These are phyloP conservation scores for Tolypocladium nubicola DNA, from an alignment of 2,329 filamentous ascomycete genomes.

Conservation along the genomic window DNA sequence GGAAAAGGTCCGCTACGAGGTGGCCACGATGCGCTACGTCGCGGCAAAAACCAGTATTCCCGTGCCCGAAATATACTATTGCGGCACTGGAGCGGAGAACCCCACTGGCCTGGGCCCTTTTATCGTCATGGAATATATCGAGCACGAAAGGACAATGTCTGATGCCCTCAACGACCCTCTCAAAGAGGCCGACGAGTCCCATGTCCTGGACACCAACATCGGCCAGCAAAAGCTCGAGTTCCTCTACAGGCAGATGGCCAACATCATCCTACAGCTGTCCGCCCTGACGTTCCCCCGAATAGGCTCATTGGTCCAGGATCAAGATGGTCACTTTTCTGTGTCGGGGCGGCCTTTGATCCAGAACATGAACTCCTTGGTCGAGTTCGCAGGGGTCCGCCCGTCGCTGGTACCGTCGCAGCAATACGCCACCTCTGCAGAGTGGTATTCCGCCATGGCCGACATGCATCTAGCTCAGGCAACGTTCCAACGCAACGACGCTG, in stretches of 20 bases:
- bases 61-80: conserved; percentile 20
- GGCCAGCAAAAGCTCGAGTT: conserved; percentile 17
- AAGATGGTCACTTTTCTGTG: conserved; percentile 14
- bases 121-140: conserved; percentile 26
- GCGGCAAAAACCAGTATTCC: conserved; percentile 21
- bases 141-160: conserved; percentile 19
- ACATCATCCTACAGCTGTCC: conserved; percentile 29
- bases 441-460: conserved; percentile 22
- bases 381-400: conserved; percentile 10
- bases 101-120: conserved; percentile 22
- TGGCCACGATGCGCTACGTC: conserved; percentile 21
- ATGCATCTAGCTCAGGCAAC: conserved; percentile 24
- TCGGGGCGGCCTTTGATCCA: conserved; percentile 21
- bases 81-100: conserved; percentile 18
- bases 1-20: conserved; percentile 25
- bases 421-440: conserved; percentile 19
- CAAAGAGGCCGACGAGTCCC: conserved; percentile 11
- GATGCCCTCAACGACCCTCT: conserved; percentile 17
- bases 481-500: conserved; percentile 26
- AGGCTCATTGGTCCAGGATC: conserved; percentile 20
- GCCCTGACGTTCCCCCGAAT: conserved; percentile 22
- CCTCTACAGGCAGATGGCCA: conserved; percentile 29
- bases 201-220: conserved; percentile 22
- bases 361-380: conserved; percentile 27
- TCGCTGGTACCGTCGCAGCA: conserved; percentile 12